phyloP scores from a whole-genome alignment of 805 yeast species.

The Candida dendrica region DNA sequence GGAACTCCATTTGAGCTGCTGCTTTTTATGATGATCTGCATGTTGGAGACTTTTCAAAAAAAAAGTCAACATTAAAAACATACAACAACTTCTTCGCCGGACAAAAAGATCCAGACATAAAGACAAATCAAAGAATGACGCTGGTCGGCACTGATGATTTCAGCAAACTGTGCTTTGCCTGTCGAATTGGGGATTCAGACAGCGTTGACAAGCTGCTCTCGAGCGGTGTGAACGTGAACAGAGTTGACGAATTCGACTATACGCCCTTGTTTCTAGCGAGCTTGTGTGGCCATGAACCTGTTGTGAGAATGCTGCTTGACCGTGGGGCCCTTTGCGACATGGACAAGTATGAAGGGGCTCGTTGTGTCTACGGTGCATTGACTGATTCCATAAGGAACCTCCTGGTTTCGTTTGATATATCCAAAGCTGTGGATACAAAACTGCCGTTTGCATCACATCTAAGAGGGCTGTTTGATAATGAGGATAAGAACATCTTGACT shows the following conservation, averaged over 20 bases:
- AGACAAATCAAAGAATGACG: no score
- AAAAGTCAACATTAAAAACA: no score
- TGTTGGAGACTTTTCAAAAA: no score
- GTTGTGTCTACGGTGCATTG: constrained; percentile 73
- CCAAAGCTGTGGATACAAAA: constrained; percentile 56
- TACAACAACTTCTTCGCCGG: no score
- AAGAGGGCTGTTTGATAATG: constrained; percentile 33
- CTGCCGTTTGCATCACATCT: constrained; percentile 73
- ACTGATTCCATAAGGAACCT: constrained; percentile 57
- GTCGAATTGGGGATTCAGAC: not conserved
- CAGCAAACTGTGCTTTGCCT: not conserved
- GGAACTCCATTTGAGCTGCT: no score
- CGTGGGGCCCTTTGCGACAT: constrained; percentile 74
- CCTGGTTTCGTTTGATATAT: constrained; percentile 52
- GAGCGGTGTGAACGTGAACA: constrained; percentile 12
- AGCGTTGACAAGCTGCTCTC: not conserved
- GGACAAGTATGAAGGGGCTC: constrained; percentile 75
- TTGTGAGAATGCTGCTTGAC: constrained; percentile 54
- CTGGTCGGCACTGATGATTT: not conserved
- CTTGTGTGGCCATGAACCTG: constrained; percentile 62
- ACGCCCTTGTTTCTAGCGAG: constrained; percentile 70
- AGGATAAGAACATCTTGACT: constrained; percentile 14
- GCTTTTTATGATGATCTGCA: no score
- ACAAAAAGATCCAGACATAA: no score
- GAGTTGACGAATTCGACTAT: constrained; percentile 65